A percentile compares a stretch with the other conserved stretches of the same genome.
Evolutionary conservation across 345 rosid genomes (phyloP).

Genomic region (sweet orange (Citrus sinensis)): DNA sequence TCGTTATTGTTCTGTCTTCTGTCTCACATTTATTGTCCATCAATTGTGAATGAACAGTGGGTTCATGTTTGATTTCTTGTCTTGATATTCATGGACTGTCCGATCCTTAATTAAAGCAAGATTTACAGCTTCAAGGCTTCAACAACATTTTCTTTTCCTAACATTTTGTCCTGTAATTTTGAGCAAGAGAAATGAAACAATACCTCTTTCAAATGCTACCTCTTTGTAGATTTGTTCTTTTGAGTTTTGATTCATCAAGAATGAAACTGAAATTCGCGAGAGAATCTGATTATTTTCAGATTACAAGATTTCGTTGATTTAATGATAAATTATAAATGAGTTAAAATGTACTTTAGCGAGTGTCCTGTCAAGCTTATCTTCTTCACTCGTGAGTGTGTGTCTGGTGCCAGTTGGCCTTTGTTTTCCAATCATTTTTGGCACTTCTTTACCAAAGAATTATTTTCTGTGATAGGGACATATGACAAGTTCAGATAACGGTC

Average conservation of each 20-base stretch:
- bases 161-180: neutral
- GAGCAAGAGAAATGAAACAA: neutral
- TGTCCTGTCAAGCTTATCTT: neutral
- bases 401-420: neutral
- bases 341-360: neutral
- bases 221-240: neutral
- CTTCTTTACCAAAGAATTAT: neutral
- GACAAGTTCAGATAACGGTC: too few species aligned
- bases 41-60: neutral
- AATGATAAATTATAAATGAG: neutral
- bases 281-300: neutral
- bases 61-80: neutral
- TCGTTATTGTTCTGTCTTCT: neutral
- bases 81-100: too few species aligned
- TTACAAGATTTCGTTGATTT: neutral
- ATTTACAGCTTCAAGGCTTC: neutral
- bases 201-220: neutral
- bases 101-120: too few species aligned
- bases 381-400: neutral
- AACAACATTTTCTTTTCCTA: neutral
- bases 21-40: neutral
- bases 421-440: neutral
- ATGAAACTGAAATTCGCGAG: neutral
- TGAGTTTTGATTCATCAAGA: neutral
- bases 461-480: too few species aligned